Evolutionary conservation across 176 grass and related monocot genomes (phyloP), one percentile per base, ranked within the genome.

Genomic region (Themeda triandra): DNA sequence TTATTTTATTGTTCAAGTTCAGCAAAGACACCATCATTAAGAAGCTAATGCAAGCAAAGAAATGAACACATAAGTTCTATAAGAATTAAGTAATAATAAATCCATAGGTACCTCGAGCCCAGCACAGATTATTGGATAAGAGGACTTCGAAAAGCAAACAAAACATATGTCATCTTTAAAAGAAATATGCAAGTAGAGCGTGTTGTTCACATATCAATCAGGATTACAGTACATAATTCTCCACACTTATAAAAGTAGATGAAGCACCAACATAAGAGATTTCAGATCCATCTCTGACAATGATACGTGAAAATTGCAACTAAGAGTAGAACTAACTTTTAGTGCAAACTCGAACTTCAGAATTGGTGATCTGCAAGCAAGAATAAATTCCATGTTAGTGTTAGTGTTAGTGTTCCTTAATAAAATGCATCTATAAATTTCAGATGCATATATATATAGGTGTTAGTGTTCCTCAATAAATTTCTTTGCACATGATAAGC

Each of bases 31-130:
- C 23, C 29, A 18, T 42, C 6, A 18, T 48, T 66, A 39, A 24
- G 40, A 41, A 11, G 40, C 10, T 33, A 66, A 81, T 68, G 65
- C 2, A 62, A 24, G 41, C 72, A 73, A 84, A 84, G 6, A 21
- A 79, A 71, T 62, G 44, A 35, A 12, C 41, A n/a, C 11, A 63
- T 25, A 72, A 73, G 40, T 51, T 31, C 45, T 31, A 63, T 32
- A 75, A 37, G 30, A 62, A 45, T 14, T 13, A 45, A 45, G 44
- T 6, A 78, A 35, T 6, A 78, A 35, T 63, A 69, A 83, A 73
- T 69, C 65, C 12, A 72, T 35, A 6, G 29, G 54, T 88, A 88
- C 91, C 91, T 93, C 56, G 37, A 54, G 41, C 31, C 13, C 37
- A 54, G 40, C 19, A 78, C 24, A 46, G 74, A 80, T 39, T 32